Evolutionary conservation across 2,329 filamentous ascomycete genomes (phyloP).

Genomic region (Aureobasidium pullulans): DNA sequence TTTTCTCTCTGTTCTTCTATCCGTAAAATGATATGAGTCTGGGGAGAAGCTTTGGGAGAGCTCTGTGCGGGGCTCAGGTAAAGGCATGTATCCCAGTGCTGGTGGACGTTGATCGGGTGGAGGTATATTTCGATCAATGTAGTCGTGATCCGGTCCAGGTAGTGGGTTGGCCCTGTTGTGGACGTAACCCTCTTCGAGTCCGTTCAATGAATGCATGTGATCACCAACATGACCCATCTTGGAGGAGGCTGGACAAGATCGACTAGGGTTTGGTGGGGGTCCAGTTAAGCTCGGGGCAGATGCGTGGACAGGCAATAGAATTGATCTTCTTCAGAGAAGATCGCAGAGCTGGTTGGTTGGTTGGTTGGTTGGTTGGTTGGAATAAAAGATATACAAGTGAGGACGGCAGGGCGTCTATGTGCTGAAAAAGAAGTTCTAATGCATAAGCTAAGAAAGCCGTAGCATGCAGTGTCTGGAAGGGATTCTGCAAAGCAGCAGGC

Average conservation of each 20-base stretch:
- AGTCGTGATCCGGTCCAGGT: neutral
- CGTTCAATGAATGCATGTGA: neutral
- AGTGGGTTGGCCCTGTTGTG: neutral
- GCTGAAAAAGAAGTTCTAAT: conserved; percentile 9
- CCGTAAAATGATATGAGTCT: neutral
- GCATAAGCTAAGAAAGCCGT: neutral
- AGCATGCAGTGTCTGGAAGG: neutral
- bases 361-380: neutral
- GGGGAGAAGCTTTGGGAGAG: neutral
- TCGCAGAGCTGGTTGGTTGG: neutral
- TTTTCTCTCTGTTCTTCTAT: neutral
- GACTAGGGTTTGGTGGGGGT: neutral
- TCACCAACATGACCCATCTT: neutral
- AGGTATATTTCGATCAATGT: neutral
- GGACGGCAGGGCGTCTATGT: conserved; percentile 15
- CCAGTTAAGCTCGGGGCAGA: neutral
- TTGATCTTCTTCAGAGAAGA: neutral
- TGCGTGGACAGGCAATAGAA: neutral
- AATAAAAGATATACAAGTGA: conserved; percentile 1
- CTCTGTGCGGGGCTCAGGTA: neutral
- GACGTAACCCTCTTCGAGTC: neutral
- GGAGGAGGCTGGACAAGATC: neutral
- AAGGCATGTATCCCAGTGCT: neutral
- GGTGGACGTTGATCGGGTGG: neutral
- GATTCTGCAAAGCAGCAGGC: neutral